phyloP scores from a whole-genome alignment of 208 protist genomes.

The Acanthamoeba healyi region DNA sequence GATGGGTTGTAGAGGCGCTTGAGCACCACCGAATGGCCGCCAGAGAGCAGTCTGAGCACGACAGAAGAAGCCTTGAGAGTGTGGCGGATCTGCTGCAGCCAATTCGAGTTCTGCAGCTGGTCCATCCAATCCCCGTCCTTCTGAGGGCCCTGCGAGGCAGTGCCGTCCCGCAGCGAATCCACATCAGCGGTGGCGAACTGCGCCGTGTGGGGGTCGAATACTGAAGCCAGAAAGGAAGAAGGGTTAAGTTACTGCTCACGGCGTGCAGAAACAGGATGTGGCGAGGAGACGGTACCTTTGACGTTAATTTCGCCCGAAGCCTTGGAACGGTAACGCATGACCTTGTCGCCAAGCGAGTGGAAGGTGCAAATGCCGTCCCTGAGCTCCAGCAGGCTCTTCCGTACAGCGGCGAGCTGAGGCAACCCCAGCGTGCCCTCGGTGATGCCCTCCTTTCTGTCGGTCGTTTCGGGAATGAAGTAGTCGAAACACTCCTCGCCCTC shows the following conservation, averaged over 20 bases:
- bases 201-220: background rate
- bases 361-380: conserved; percentile 20
- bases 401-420: background rate
- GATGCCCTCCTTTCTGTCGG: background rate
- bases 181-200: conserved; percentile 22
- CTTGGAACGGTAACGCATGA: conserved; percentile 36
- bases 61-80: background rate
- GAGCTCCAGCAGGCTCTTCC: conserved; percentile 14
- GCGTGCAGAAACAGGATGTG: no score
- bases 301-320: conserved; percentile 3
- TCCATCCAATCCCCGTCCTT: conserved; percentile 25
- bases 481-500: conserved; percentile 9
- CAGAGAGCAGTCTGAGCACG: background rate
- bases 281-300: background rate
- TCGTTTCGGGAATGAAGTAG: conserved; percentile 37
- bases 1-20: background rate
- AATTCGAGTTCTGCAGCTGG: background rate
- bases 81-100: conserved; percentile 10
- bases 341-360: conserved; percentile 9
- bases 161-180: conserved; percentile 19
- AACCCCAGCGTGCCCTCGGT: background rate
- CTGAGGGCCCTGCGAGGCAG: background rate
- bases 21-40: background rate
- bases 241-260: no score
- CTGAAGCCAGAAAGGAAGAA: conserved; percentile 8